Evolutionary conservation across 768 basidiomycete species (phyloP), one percentile per base, ranked within the genome.

Genomic region (Amanita fuliginea): DNA sequence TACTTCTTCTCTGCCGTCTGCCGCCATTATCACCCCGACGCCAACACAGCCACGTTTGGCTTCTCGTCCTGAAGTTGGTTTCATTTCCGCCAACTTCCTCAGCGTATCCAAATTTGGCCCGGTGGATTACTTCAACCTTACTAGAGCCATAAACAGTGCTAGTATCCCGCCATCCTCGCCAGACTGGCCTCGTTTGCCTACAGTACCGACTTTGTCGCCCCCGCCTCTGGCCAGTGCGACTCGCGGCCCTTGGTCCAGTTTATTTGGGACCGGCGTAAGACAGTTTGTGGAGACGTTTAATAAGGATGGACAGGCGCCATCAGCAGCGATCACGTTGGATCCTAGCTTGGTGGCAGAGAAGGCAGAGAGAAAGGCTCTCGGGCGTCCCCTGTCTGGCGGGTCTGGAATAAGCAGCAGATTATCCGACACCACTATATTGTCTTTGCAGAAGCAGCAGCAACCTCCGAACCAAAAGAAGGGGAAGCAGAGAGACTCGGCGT

Each of bases 161-260:
- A 2, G n/a, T 28, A 7, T n/a, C 33, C 32, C 60, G 32, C 66
- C 77, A 4, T 55, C 68, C 24, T 76, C 79, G 0, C 74, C 79
- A 16, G 64, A 62, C 0, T 78, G 78, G 77, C 70, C 74, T n/a
- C 73, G 73, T 14, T 62, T 73, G 14, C 63, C 74, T 0, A 74
- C 78, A 11, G 71, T 1, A 56, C 70, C 9, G 61, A 64, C 16
- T 67, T 62, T 8, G 60, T 67, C 2, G 62, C 67, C 3, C 60
- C 72, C 2, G 66, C 73, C 40, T 80, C 81, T 0, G 74, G 65
- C 41, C 80, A 50, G 26, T 13, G 7, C 47, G 30, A 48, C 87
- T 2, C 73, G 80, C 39, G 85, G 80, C 7, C 87, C 88, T 0
- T 90, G 88, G 88, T 83, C 86, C 0, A 88, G 80, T 57, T 59